A percentile compares a stretch with the other conserved stretches of the same genome.
phyloP scores from a whole-genome alignment of 2,329 filamentous ascomycete genomes.

The Emericellopsis atlantica region DNA sequence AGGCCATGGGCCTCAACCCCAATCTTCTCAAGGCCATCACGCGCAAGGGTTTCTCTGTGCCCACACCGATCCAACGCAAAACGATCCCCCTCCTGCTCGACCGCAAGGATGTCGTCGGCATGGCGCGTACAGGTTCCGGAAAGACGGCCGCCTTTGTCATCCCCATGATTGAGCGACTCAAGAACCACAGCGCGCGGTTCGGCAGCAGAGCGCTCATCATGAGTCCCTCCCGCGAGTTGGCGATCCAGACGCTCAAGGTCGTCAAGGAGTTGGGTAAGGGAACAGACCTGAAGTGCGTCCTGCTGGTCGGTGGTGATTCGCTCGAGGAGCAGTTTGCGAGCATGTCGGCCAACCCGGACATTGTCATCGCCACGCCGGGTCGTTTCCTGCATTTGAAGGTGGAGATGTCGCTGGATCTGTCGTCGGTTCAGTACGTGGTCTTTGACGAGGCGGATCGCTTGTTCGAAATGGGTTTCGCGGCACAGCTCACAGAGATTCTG shows the following conservation, averaged over 20 bases:
- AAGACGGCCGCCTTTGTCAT: constrained; percentile 98
- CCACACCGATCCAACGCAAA: constrained; percentile 94
- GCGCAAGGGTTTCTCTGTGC: constrained; percentile 88
- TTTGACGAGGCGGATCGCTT: constrained; percentile 96
- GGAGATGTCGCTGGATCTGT: constrained; percentile 88
- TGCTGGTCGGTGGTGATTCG: constrained; percentile 90
- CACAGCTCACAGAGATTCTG: constrained; percentile 85
- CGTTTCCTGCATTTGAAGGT: constrained; percentile 95
- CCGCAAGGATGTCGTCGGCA: constrained; percentile 91
- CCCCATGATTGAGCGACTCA: constrained; percentile 91
- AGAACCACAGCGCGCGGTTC: constrained; percentile 74
- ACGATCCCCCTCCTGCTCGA: constrained; percentile 86
- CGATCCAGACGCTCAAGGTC: constrained; percentile 88
- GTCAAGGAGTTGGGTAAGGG: constrained; percentile 88
- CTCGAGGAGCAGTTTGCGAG: constrained; percentile 88
- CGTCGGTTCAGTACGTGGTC: constrained; percentile 83
- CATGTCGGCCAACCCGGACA: constrained; percentile 92
- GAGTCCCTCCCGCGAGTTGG: constrained; percentile 87
- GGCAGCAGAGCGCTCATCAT: constrained; percentile 79
- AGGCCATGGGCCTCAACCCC: constrained; percentile 81
- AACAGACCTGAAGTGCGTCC: constrained; percentile 79
- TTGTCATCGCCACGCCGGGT: constrained; percentile 92
- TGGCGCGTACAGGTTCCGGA: constrained; percentile 96
- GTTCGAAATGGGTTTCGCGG: constrained; percentile 97
- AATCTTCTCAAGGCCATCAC: constrained; percentile 82